Conservation (phyloP, 2,329 filamentous ascomycete species). For the Ophiocordyceps australis region DNA sequence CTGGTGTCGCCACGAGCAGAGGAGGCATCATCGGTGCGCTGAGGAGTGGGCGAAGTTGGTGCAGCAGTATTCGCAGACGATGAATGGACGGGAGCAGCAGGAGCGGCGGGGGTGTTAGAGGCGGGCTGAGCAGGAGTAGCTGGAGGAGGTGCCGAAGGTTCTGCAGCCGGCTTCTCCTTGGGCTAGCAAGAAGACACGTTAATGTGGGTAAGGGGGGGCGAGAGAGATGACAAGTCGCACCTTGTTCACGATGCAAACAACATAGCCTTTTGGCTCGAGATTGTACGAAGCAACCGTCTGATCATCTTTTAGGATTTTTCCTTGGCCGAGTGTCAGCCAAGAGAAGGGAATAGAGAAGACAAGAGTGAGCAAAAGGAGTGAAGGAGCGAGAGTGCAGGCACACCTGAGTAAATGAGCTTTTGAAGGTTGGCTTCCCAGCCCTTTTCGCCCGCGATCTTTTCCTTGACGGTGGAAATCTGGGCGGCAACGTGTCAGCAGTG, state of each 20-base stretch:
- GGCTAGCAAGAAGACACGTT: constrained; percentile 10
- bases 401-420: constrained; percentile 98
- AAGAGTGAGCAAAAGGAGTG: constrained; percentile 7
- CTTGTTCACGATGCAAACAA: constrained; percentile 98
- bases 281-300: constrained; percentile 94
- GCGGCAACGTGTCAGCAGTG: constrained; percentile 3
- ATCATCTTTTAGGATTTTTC: constrained; percentile 96
- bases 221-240: constrained; percentile 27
- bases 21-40: constrained; percentile 17
- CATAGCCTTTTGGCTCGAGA: constrained; percentile 98
- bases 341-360: no score
- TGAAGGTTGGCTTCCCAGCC: constrained; percentile 81
- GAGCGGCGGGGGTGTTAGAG: constrained; percentile 43
- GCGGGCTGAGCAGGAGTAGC: constrained; percentile 36
- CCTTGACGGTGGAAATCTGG: constrained; percentile 79
- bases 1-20: constrained; percentile 38
- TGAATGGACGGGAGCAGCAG: constrained; percentile 19
- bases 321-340: no score
- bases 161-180: constrained; percentile 50
- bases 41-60: constrained; percentile 35
- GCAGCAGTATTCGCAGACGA: constrained; percentile 28
- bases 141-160: constrained; percentile 38
- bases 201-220: neutral
- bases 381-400: constrained; percentile 8
- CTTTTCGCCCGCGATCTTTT: constrained; percentile 81